Base-by-base conservation (phyloP, 1,284 basidiomycete species). In the Amylostereum areolatum region DNA sequence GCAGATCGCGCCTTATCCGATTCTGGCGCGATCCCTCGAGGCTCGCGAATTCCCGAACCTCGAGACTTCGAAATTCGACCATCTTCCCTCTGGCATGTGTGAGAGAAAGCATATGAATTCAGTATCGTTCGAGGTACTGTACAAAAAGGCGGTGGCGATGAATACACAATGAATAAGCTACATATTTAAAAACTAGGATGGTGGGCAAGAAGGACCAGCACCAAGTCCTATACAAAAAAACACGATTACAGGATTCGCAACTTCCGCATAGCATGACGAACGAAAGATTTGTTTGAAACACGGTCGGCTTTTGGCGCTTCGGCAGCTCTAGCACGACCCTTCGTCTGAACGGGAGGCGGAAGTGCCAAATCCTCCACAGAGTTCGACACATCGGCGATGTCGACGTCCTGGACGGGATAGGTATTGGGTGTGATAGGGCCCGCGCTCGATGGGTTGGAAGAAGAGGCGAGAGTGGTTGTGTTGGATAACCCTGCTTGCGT, bases 351-450 rank as follows among this genome's bases (percentile, higher is more conserved):
- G n/a, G 34, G 9, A 9, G 8, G 34, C 34, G 34, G 34, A 8
- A 35, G 34, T n/a, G n/a, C 34, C 9, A 35, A n/a, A n/a, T 35
- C 34, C n/a, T 35, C 34, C 8, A 29, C 12, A 27, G 30, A 27
- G 28, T 46, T 30, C 32, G 18, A 18, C 10, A n/a, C 28, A 31
- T 2, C 35, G 24, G 11, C 24, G n/a, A 29, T 24, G 24, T 69
- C 68, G 40, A 70, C 58, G 28, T 60, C 59, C 45, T 71, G 68
- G n/a, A 65, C 55, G 27, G 75, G 56, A 47, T 64, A 57, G 9
- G 70, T 69, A 34, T 66, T 67, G 41, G 75, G 75, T 6, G 75
- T 78, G 53, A 73, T 69, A n/a, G 74, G 74, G 11, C 71, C 74
- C 44, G 65, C 66, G 50, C 72, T 73, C 12, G 37, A 32, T 6